Percentiles rank a stretch among this genome's conserved stretches.
These are phyloP conservation scores for Mortierella alpina DNA, from an alignment of 192 early-diverging fungal genomes.

Conservation along the genomic window DNA sequence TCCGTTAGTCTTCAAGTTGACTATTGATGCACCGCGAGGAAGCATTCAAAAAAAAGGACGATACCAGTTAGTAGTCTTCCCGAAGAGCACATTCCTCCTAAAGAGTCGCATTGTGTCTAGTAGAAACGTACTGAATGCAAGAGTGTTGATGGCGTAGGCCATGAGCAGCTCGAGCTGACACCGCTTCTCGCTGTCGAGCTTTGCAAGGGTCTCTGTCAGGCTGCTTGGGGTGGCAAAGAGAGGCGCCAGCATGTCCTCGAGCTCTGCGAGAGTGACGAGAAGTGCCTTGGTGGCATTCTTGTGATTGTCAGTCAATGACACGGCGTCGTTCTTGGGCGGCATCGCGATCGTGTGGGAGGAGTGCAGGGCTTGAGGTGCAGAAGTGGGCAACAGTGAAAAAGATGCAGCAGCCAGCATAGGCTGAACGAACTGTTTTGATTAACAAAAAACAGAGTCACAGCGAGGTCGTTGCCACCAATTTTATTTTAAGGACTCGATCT, in stretches of 20 bases:
- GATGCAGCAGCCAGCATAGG: neutral
- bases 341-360: too few species aligned
- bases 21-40: conserved; percentile 21
- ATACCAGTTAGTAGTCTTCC: neutral
- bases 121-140: conserved; percentile 46
- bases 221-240: conserved; percentile 30
- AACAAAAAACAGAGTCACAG: neutral
- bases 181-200: conserved; percentile 60
- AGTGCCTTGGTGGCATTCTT: conserved; percentile 40
- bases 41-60: neutral
- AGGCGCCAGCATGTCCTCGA: conserved; percentile 33
- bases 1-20: conserved; percentile 66
- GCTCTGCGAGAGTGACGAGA: conserved; percentile 18
- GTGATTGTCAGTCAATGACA: conserved; percentile 26
- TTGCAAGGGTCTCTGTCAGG: conserved; percentile 55
- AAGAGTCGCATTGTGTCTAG: neutral
- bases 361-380: too few species aligned
- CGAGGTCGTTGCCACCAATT: neutral
- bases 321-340: too few species aligned
- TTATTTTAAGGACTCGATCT: too few species aligned
- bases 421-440: neutral
- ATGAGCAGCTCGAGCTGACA: conserved; percentile 68
- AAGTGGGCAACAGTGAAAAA: too few species aligned
- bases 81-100: neutral
- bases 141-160: conserved; percentile 66